Base-by-base conservation (phyloP, 768 basidiomycete species). In the Suillus alpinus region DNA sequence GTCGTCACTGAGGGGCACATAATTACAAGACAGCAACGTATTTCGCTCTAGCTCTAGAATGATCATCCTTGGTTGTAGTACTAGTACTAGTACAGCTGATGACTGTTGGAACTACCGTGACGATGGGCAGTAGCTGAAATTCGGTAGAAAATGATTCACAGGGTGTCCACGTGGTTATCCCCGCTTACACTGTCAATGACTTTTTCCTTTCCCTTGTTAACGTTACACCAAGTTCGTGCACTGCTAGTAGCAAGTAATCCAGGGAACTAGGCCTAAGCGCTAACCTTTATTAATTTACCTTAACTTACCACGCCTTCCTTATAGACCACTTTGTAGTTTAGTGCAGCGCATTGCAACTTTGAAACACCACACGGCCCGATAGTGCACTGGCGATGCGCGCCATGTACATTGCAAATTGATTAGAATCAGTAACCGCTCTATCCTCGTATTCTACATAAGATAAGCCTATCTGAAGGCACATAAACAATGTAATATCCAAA, bases 1-100 rank as follows among this genome's bases (percentile, higher is more conserved):
- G 58, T 53, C 73, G 61, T 53, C 55, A 60, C 61, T 41, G 41
- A 59, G 41, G 47, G 62, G 58, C 40, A 61, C 18, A 26, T 57
- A 53, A 16, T 51, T 51, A 26, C 62, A 46, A 57, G 7, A 23
- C 37, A 31, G 8, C 26, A 29, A 59, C 20, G 10, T 31, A 26
- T 26, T 26, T 26, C 1, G 26, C 26, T 26, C 3, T 26, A 26
- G 26, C 26, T 26, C 26, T 26, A 26, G 26, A 26, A 26, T n/a
- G n/a, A n/a, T n/a, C n/a, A n/a, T n/a, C n/a, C n/a, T n/a, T n/a
- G n/a, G n/a, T n/a, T n/a, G n/a, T n/a, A n/a, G n/a, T n/a, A n/a
- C n/a, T n/a, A n/a, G n/a, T n/a, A n/a, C n/a, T n/a, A n/a, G n/a
- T n/a, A n/a, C n/a, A n/a, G n/a, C n/a, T n/a, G n/a, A n/a, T n/a